Evolutionary conservation across 176 grass and related monocot species (phyloP).

Genomic region (Raddia guianensis): DNA sequence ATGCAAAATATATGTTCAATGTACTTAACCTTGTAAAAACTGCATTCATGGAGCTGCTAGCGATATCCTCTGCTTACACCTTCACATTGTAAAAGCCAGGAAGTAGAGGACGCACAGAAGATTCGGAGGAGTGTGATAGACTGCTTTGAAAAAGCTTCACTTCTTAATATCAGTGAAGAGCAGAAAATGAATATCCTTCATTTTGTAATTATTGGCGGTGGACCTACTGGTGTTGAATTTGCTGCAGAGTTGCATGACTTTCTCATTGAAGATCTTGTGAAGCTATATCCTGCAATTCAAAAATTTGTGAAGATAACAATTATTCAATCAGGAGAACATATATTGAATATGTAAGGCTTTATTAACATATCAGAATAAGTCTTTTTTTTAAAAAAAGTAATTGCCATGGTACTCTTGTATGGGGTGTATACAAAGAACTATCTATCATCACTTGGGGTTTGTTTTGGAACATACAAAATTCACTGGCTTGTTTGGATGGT

Average conservation of each 20-base stretch:
- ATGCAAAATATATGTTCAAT: not conserved
- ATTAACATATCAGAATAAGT: constrained; percentile 35
- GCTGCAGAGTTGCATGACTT: constrained; percentile 97
- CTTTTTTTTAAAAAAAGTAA: constrained; percentile 8
- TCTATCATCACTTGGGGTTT: not conserved
- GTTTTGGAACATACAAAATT: not conserved
- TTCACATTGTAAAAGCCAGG: constrained; percentile 51
- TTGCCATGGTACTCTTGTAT: constrained; percentile 14
- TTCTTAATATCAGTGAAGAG: constrained; percentile 76
- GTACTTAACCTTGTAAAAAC: not conserved
- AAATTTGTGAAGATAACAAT: constrained; percentile 90
- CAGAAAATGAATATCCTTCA: constrained; percentile 73
- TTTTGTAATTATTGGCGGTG: constrained; percentile 95
- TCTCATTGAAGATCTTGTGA: constrained; percentile 85
- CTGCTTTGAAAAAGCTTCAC: constrained; percentile 82
- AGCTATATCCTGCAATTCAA: constrained; percentile 72
- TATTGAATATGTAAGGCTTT: constrained; percentile 83
- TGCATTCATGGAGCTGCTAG: constrained; percentile 29
- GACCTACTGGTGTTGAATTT: constrained; percentile 98
- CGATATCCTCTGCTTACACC: constrained; percentile 12
- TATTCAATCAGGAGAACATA: constrained; percentile 81
- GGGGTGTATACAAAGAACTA: not conserved
- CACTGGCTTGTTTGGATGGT: not conserved
- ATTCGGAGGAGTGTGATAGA: constrained; percentile 78
- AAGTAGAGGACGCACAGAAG: constrained; percentile 94